Base-by-base conservation (phyloP, 148 eudicot species). In the Cornus suecica region DNA sequence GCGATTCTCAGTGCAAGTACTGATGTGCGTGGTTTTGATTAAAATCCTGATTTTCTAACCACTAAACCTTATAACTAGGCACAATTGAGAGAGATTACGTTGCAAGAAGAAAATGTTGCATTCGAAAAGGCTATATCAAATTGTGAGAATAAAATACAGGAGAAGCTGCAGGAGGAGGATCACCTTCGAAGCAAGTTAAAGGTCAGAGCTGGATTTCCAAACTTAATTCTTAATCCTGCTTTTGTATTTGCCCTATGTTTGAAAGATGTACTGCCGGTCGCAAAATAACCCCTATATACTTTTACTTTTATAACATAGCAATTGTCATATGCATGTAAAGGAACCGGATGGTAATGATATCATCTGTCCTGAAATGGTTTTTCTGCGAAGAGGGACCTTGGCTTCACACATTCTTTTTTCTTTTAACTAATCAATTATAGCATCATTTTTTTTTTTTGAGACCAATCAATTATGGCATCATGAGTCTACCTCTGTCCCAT, bases 61-160 rank as follows among this genome's bases (percentile, higher is more conserved):
- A 66, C 66, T 80, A 42, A 22, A 30, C 68, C 61, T 79, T 22
- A 63, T 83, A 69, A 66, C 66, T 85, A 94, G 98, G 90, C 87
- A 45, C 97, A 92, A 81, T 80, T 80, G 78, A 86, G 98, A 80
- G 92, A 90, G 76, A 78, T 82, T 58, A 83, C 87, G 45, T 78
- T 94, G 82, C 87, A 83, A 74, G 97, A 92, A 83, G 92, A 94
- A 88, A 94, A 90, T 88, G 89, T 80, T 67, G 97, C 90, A 61
- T 87, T 78, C 74, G 92, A 92, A 83, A 89, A 87, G 42, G 97
- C 88, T 72, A 90, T 95, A 81, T 86, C 88, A 2, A 73, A 80
- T 69, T 92, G 97, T 71, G 86, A 88, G 83, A 79, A 77, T 30
- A 95, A 88, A 85, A 87, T 95, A 74, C 94, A 87, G 64, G 99